A percentile compares a stretch with the other conserved stretches of the same genome.
phyloP scores from a whole-genome alignment of 2,329 filamentous ascomycete species.

The Penicillium vulpinum region DNA sequence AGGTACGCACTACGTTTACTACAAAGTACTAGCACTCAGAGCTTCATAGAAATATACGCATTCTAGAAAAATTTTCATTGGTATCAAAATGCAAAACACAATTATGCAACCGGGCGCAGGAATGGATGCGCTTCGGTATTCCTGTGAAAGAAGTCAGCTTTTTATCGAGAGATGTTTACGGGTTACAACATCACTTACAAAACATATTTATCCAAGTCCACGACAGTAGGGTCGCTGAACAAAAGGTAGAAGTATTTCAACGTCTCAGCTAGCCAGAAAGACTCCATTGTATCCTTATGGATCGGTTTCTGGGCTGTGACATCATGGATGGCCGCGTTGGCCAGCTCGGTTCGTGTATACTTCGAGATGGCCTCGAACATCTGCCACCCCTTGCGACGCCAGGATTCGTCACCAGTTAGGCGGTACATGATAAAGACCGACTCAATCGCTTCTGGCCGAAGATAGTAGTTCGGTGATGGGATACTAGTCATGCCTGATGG shows the following conservation, averaged over 20 bases:
- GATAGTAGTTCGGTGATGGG: slow-evolving; percentile 39
- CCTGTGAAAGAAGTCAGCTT: slow-evolving; percentile 23
- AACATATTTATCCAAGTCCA: slow-evolving; percentile 50
- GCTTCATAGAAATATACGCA: not conserved
- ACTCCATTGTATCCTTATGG: slow-evolving; percentile 67
- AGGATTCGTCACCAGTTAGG: slow-evolving; percentile 65
- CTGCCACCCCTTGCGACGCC: slow-evolving; percentile 69
- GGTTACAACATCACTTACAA: slow-evolving; percentile 37
- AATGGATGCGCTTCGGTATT: slow-evolving; percentile 46
- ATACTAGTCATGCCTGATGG: slow-evolving; percentile 46
- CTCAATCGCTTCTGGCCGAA: slow-evolving; percentile 73
- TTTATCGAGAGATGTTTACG: not conserved
- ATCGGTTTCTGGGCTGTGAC: slow-evolving; percentile 55
- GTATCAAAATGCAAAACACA: slow-evolving; percentile 24
- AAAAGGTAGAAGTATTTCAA: slow-evolving; percentile 52
- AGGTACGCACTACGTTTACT: not conserved
- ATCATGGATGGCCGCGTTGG: slow-evolving; percentile 66
- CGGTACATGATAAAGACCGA: slow-evolving; percentile 77
- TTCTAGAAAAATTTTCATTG: slow-evolving; percentile 18
- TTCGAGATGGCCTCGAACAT: slow-evolving; percentile 69
- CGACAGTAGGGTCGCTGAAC: slow-evolving; percentile 45
- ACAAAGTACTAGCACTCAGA: too few species aligned
- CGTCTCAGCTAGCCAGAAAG: slow-evolving; percentile 65
- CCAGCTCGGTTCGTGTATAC: slow-evolving; percentile 62
- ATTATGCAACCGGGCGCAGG: slow-evolving; percentile 34